Conservation (phyloP, 2,329 filamentous ascomycete species). For the Phialophora macrospora region DNA sequence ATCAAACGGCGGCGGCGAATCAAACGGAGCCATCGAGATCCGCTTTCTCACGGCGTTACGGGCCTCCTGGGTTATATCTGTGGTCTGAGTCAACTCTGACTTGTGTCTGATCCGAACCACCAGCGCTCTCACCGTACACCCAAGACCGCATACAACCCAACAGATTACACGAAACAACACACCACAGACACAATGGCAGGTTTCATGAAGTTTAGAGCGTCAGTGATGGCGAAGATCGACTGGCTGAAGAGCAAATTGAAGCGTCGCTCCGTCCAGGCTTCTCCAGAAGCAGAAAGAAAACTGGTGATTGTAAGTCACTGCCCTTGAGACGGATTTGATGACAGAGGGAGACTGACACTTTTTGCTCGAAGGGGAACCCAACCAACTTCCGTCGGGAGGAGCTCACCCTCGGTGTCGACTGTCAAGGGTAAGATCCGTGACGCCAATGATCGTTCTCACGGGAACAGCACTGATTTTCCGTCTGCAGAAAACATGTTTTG, state of each 20-base stretch:
- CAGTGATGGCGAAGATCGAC: constrained; percentile 27
- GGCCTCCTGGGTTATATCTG: not conserved
- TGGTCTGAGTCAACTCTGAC: not conserved
- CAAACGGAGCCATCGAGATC: constrained; percentile 6
- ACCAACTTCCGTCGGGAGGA: constrained; percentile 53
- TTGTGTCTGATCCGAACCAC: constrained; percentile 5
- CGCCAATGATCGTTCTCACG: not conserved
- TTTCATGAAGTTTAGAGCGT: constrained; percentile 11
- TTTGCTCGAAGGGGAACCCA: constrained; percentile 45
- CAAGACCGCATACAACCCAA: not conserved
- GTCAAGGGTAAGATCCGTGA: constrained; percentile 45
- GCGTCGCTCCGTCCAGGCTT: constrained; percentile 12
- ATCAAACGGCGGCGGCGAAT: constrained; percentile 3
- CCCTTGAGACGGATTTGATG: not conserved
- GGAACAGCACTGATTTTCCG: constrained; percentile 2
- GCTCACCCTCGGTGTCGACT: constrained; percentile 42
- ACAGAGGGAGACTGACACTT: constrained; percentile 36
- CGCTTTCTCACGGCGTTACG: not conserved
- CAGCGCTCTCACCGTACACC: not conserved
- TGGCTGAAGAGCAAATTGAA: constrained; percentile 12
- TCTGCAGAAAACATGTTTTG: constrained; percentile 25
- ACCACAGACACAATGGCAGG: constrained; percentile 17
- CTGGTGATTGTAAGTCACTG: constrained; percentile 21
- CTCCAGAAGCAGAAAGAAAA: constrained; percentile 24
- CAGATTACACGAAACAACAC: not conserved